Evolutionary conservation across 2,329 filamentous ascomycete species (phyloP), one percentile per base, ranked within the genome.

Genomic region (Claviceps citrina): DNA sequence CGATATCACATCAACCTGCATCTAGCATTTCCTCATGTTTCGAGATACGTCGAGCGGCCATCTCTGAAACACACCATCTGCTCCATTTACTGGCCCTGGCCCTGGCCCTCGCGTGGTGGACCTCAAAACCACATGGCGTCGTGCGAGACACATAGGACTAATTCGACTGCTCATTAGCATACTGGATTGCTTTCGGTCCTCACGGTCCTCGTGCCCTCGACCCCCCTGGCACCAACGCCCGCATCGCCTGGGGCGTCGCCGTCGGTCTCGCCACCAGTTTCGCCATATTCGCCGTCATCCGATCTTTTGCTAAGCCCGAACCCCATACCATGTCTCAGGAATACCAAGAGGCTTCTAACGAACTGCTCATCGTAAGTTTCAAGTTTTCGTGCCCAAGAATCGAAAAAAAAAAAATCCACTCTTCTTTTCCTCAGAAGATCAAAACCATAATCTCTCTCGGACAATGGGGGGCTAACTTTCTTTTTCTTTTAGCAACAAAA

Each of bases 161-260:
- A 39, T 12, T 7, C 10, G 13, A 52, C 46, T 54, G 51, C 56
- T 53, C 59, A 51, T 56, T 63, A 98, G 91, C 91, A 49, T 98
- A 96, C 78, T 98, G 84, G 81, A 94, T 98, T 58, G 87, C 91
- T 51, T 98, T 98, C 61, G 91, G 91, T 50, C 80, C 87, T 58
- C 91, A 98, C 66, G 91, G 91, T 43, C 91, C 91, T 54, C 89
- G 91, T 54, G 79, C 89, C 51, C 68, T 72, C 47, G 63, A 81
- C 51, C 84, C 89, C 47, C 82, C 91, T 50, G 89, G 84, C 55
- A 89, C 95, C 73, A 73, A 71, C 64, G 73, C 76, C 65, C 87
- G 79, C 62, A 71, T 96, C 53, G 71, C 82, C 56, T 67, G 77
- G 59, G 83, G 86, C 64, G 80, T 84, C 43, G 58, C 69, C 45